Base-by-base conservation (phyloP, 2,329 filamentous ascomycete species). In the Microdochium bolleyi region DNA sequence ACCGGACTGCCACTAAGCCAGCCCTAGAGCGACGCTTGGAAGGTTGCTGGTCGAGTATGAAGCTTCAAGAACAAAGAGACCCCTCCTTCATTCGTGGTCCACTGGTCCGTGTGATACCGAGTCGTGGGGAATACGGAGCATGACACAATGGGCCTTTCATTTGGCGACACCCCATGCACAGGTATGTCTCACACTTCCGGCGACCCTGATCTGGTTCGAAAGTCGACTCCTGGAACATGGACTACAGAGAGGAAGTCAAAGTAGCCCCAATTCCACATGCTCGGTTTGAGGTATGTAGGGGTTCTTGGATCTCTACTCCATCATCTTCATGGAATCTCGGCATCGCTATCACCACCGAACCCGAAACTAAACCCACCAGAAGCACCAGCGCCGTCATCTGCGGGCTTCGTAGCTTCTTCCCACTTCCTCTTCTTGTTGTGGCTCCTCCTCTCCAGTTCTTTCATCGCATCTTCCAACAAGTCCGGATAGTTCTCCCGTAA, bases 361-460 rank as follows among this genome's bases (percentile, higher is more conserved):
- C 77, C 76, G 62, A 83, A 83, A 57, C 77, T 80, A 56, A 81
- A 80, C 3, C 72, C 70, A 51, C 66, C 64, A 16, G 49, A 64
- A 58, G 59, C 62, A 30, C 60, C 59, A 41, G 57, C 63, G 10
- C 53, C 59, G 13, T 74, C 74, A 2, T 73, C 70, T 27, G 72
- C 75, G 34, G 69, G 73, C 54, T 83, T 83, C 11, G 90, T 85
- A 25, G 90, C 79, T 53, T 85, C 79, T 64, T 95, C 89, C 92
- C 92, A 97, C 62, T 87, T 95, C 50, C 90, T 81, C 72, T 92
- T 94, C 67, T 80, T 89, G 3, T 78, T 78, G 51, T 76, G 76
- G 21, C 70, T 74, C 63, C 78, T 85, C 60, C 75, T 82, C 54
- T 87, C 83, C 52, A 91, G 64, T 61, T 88, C 79, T 19, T 75